phyloP scores from a whole-genome alignment of 176 grass and related monocot species.

The Tillandsia leiboldiana region DNA sequence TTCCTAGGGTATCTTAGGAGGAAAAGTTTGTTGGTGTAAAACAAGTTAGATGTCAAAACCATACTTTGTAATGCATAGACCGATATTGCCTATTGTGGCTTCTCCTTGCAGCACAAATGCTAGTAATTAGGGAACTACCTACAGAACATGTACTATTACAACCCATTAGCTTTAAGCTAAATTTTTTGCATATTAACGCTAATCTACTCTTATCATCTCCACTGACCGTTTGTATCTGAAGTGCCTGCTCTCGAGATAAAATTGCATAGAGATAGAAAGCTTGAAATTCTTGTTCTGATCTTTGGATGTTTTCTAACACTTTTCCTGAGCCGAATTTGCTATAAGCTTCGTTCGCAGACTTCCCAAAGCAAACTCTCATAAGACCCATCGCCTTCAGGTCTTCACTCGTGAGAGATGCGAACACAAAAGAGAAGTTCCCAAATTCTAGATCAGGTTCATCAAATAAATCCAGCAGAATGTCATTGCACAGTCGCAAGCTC shows the following conservation, averaged over 20 bases:
- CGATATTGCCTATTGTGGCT: conserved; percentile 29
- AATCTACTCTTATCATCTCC: conserved; percentile 43
- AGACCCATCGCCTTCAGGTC: conserved; percentile 45
- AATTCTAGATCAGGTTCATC: conserved; percentile 68
- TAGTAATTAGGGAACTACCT: conserved; percentile 42
- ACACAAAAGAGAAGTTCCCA: conserved; percentile 57
- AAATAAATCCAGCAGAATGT: conserved; percentile 48
- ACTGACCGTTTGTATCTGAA: conserved; percentile 30
- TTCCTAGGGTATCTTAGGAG: background rate
- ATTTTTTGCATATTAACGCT: conserved; percentile 50
- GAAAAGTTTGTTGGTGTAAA: background rate
- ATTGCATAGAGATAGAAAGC: conserved; percentile 47
- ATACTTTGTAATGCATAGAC: conserved; percentile 26
- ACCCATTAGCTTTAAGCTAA: conserved; percentile 64
- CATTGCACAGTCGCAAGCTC: conserved; percentile 22
- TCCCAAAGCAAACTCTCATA: conserved; percentile 43
- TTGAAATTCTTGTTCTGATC: conserved; percentile 12
- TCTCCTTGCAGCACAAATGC: conserved; percentile 43
- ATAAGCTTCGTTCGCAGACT: background rate
- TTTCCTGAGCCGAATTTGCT: background rate
- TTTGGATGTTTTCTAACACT: conserved; percentile 18
- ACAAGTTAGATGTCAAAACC: background rate
- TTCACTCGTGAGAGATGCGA: conserved; percentile 30
- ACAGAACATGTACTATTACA: conserved; percentile 35
- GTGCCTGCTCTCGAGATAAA: conserved; percentile 40